A percentile compares a stretch with the other conserved stretches of the same genome.
Evolutionary conservation across 768 basidiomycete species (phyloP).

Genomic region (Suillus ampliporus): DNA sequence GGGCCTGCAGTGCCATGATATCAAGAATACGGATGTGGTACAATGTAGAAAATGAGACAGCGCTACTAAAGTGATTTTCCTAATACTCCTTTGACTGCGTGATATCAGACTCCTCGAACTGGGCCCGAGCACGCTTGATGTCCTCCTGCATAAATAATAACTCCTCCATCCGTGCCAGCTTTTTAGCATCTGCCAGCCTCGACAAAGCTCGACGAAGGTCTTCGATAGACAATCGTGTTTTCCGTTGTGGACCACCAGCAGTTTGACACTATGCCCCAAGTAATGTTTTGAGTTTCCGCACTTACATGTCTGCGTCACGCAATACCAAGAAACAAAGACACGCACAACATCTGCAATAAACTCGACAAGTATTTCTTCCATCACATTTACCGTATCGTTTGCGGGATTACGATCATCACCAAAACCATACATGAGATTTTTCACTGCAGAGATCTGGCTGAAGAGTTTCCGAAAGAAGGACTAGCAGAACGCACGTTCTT

Average conservation of each 20-base stretch:
- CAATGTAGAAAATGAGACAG: constrained; percentile 17
- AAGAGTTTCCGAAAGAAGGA: constrained; percentile 17
- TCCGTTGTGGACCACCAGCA: constrained; percentile 71
- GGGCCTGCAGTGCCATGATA: background rate
- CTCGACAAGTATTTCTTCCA: constrained; percentile 93
- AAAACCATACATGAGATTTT: constrained; percentile 91
- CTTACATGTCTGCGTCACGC: constrained; percentile 4
- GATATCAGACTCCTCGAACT: constrained; percentile 68
- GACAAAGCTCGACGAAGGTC: constrained; percentile 83
- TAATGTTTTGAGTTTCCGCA: constrained; percentile 15
- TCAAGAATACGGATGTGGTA: constrained; percentile 15
- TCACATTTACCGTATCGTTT: constrained; percentile 85
- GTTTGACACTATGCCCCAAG: constrained; percentile 63
- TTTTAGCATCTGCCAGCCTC: constrained; percentile 87
- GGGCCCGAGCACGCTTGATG: constrained; percentile 84
- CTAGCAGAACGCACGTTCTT: constrained; percentile 66
- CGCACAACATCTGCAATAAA: constrained; percentile 90
- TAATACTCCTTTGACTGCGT: constrained; percentile 53
- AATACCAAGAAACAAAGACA: constrained; percentile 26
- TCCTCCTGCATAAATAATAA: constrained; percentile 93
- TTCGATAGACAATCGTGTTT: constrained; percentile 81
- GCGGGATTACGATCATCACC: constrained; percentile 91
- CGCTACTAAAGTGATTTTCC: constrained; percentile 7
- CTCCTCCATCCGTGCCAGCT: constrained; percentile 91
- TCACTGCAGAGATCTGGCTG: constrained; percentile 52